These are phyloP conservation scores for Neofusicoccum parvum DNA, from an alignment of 2,329 filamentous ascomycete species.

Conservation along the genomic window DNA sequence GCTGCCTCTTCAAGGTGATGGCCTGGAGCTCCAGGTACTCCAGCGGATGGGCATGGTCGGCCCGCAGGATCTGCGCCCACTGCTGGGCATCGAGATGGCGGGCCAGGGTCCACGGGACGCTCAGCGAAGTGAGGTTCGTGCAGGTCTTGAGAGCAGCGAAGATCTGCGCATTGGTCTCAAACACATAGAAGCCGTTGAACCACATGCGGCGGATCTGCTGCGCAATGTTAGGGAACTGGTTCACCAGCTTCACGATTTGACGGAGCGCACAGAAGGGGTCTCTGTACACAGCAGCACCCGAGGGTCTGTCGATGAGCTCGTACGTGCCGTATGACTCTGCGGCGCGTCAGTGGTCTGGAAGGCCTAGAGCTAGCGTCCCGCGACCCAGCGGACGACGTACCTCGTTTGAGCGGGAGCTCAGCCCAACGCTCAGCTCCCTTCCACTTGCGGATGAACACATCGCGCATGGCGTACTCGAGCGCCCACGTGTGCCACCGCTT, in stretches of 20 bases:
- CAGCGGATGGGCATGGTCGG: slow-evolving; percentile 45
- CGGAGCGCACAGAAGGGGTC: slow-evolving; percentile 54
- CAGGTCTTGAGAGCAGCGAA: slow-evolving; percentile 52
- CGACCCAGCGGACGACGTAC: slow-evolving; percentile 18
- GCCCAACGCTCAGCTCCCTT: slow-evolving; percentile 56
- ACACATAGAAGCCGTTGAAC: slow-evolving; percentile 58
- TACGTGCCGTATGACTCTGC: slow-evolving; percentile 48
- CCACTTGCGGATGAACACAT: slow-evolving; percentile 56
- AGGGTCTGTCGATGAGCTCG: slow-evolving; percentile 50
- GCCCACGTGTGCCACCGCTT: slow-evolving; percentile 57
- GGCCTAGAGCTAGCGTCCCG: too few species aligned
- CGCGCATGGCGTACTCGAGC: slow-evolving; percentile 52
- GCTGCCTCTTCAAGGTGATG: slow-evolving; percentile 51
- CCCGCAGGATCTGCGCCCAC: slow-evolving; percentile 52
- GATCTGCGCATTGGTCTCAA: slow-evolving; percentile 53
- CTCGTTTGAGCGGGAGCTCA: slow-evolving; percentile 47
- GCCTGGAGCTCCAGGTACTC: slow-evolving; percentile 55
- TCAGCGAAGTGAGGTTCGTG: slow-evolving; percentile 50
- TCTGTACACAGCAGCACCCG: slow-evolving; percentile 51
- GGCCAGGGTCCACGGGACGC: slow-evolving; percentile 56
- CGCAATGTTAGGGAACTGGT: slow-evolving; percentile 48
- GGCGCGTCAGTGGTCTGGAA: not conserved
- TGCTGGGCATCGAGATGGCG: slow-evolving; percentile 51
- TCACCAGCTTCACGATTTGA: slow-evolving; percentile 51
- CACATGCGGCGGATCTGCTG: slow-evolving; percentile 55